phyloP scores from a whole-genome alignment of 495 filamentous ascomycete species.

The Lasiosphaeria miniovina region DNA sequence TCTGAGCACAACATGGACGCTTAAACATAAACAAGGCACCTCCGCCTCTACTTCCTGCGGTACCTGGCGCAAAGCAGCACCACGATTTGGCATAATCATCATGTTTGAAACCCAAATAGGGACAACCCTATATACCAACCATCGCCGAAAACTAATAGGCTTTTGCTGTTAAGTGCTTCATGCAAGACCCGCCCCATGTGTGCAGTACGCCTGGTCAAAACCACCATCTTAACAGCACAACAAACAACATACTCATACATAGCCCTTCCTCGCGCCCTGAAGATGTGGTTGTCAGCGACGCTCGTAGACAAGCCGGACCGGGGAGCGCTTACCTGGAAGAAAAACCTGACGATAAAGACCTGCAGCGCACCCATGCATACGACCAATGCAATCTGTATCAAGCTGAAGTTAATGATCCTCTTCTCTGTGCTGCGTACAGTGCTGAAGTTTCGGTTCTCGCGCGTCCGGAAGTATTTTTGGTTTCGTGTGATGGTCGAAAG shows the following conservation, averaged over 20 bases:
- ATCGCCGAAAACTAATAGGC: conserved; percentile 21
- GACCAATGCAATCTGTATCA: conserved; percentile 90
- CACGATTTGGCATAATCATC: conserved; percentile 12
- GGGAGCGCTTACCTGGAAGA: conserved; percentile 71
- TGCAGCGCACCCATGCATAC: conserved; percentile 94
- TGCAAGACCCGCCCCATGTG: conserved; percentile 24
- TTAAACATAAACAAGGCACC: too few species aligned
- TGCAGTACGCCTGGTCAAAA: conserved; percentile 25
- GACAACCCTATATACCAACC: conserved; percentile 8
- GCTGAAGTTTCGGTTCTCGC: conserved; percentile 98
- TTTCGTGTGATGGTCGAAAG: conserved; percentile 95
- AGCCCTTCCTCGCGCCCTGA: conserved; percentile 57
- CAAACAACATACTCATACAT: conserved; percentile 42
- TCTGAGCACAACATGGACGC: too few species aligned
- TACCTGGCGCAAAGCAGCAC: too few species aligned
- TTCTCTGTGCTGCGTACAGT: conserved; percentile 94
- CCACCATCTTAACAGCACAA: conserved; percentile 13
- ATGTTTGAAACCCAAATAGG: conserved; percentile 7
- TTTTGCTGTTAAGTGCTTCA: conserved; percentile 25
- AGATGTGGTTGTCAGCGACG: conserved; percentile 18
- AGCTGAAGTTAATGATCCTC: conserved; percentile 94
- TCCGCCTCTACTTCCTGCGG: too few species aligned
- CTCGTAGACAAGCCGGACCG: neutral
- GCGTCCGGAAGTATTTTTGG: conserved; percentile 98
- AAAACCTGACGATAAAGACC: conserved; percentile 97